Conservation (phyloP, 768 basidiomycete species). For the Phaffia australis region DNA sequence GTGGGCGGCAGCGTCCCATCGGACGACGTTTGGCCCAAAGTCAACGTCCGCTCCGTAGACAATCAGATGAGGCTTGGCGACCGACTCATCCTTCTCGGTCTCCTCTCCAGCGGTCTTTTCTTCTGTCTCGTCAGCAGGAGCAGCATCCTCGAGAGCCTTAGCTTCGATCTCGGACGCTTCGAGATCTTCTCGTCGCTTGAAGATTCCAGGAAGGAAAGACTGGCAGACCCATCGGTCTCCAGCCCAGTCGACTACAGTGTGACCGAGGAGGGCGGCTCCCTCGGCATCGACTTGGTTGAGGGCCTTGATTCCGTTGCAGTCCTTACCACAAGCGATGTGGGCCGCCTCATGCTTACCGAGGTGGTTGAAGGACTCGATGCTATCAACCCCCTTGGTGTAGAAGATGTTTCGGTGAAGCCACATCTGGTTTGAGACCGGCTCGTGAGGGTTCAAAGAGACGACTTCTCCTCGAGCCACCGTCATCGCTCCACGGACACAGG, state of each 20-base stretch:
- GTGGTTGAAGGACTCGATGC: conserved; percentile 39
- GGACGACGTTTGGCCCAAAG: conserved; percentile 34
- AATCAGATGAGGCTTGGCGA: conserved; percentile 37
- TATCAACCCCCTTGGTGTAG: conserved; percentile 42
- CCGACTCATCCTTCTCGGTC: conserved; percentile 24
- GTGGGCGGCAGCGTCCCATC: conserved; percentile 38
- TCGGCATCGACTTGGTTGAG: conserved; percentile 42
- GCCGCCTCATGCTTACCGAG: conserved; percentile 42
- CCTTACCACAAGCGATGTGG: conserved; percentile 41
- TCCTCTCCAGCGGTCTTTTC: conserved; percentile 26
- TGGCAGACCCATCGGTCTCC: conserved; percentile 44
- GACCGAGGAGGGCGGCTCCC: conserved; percentile 38
- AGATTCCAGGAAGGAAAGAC: conserved; percentile 42
- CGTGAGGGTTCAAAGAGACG: conserved; percentile 41
- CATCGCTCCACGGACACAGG: conserved; percentile 38
- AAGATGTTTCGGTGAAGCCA: conserved; percentile 42
- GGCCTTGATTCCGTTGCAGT: conserved; percentile 39
- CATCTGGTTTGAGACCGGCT: conserved; percentile 39
- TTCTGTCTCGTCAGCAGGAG: conserved; percentile 24
- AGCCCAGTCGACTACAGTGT: conserved; percentile 42
- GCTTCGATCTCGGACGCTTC: conserved; percentile 24
- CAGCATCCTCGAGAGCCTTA: conserved; percentile 3
- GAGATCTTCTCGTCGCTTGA: conserved; percentile 34
- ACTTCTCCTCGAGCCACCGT: conserved; percentile 41
- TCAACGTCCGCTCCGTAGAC: conserved; percentile 43